Percentiles rank a stretch among this genome's conserved stretches.
phyloP scores from a whole-genome alignment of 2,329 filamentous ascomycete genomes.

The Penicillium sp. region DNA sequence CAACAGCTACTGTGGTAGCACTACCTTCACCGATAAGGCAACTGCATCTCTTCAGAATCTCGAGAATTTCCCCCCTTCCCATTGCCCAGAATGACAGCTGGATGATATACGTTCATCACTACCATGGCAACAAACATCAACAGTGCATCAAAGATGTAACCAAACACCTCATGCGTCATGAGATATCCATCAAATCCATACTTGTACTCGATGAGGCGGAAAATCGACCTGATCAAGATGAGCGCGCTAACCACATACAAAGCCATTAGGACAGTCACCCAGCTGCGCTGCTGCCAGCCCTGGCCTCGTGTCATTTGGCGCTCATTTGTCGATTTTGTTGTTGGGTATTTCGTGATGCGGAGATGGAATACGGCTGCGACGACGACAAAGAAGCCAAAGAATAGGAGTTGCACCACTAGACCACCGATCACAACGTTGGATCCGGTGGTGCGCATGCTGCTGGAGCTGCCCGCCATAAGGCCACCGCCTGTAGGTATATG shows the following conservation, averaged over 20 bases:
- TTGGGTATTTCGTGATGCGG: conserved; percentile 33
- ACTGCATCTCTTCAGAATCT: conserved; percentile 6
- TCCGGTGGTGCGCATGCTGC: conserved; percentile 16
- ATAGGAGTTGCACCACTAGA: conserved; percentile 57
- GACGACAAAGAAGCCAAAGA: conserved; percentile 57
- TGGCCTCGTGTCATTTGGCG: conserved; percentile 1
- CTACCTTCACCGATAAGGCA: not conserved
- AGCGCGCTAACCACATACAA: conserved; percentile 21
- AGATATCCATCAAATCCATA: conserved; percentile 28
- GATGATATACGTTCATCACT: conserved; percentile 22
- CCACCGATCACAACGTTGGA: conserved; percentile 53
- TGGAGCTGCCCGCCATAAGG: conserved; percentile 25
- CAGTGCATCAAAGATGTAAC: conserved; percentile 30
- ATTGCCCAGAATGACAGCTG: conserved; percentile 19
- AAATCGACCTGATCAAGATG: conserved; percentile 28
- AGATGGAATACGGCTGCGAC: conserved; percentile 52
- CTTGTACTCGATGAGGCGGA: conserved; percentile 30
- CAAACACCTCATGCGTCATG: conserved; percentile 27
- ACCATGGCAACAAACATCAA: conserved; percentile 29
- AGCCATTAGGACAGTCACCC: conserved; percentile 17
- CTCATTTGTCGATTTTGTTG: conserved; percentile 11
- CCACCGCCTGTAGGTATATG: conserved; percentile 24
- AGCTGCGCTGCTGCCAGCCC: conserved; percentile 20
- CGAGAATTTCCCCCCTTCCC: conserved; percentile 10
- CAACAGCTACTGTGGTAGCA: not conserved